Evolutionary conservation across 1,284 basidiomycete species (phyloP), one percentile per base, ranked within the genome.

Genomic region (Ustilago sp.): DNA sequence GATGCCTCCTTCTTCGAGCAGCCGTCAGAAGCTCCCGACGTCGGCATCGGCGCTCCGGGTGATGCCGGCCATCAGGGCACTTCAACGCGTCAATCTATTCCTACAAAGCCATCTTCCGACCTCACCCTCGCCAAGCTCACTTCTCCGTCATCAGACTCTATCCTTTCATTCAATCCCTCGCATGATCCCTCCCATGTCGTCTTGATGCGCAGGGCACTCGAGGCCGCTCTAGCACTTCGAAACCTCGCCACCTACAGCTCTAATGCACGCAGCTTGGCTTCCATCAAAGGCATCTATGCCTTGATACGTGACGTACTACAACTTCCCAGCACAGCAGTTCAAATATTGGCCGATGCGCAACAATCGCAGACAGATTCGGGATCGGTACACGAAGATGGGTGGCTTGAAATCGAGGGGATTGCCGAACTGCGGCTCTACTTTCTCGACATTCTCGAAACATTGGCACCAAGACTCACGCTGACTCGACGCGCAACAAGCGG

Each of bases 401-500:
- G 72, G 67, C 64, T 69, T 38, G 81, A 81, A 48, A 36, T 80
- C 12, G 78, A 81, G 52, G 81, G 80, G 28, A 58, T 82, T n/a
- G 45, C 59, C 41, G 83, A 85, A 61, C 57, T 84, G 19, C 80
- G 77, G n/a, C 61, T 77, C 23, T 74, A 85, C 60, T 68, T 80
- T 53, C 77, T 85, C 41, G 83, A 84, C 52, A 68, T 85, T 7
- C 77, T 84, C 53, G 83, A 85, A 45, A 58, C 68, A 2, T 52
- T 83, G 8, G 71, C 78, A 8, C 47, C 63, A 8, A 73, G 53
- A 34, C 48, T 82, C 11, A 34, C 63, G 4, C 43, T 83, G 12
- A 74, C 72, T 47, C 74, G 79, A 23, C 73, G 82, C 34, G 76
- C 77, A 11, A 35, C 70, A 32, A 55, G 39, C 43, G 15, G 28